A percentile compares a stretch with the other conserved stretches of the same genome.
These are phyloP conservation scores for Colletotrichum endophyticum DNA, from an alignment of 2,329 filamentous ascomycete genomes.

Conservation along the genomic window DNA sequence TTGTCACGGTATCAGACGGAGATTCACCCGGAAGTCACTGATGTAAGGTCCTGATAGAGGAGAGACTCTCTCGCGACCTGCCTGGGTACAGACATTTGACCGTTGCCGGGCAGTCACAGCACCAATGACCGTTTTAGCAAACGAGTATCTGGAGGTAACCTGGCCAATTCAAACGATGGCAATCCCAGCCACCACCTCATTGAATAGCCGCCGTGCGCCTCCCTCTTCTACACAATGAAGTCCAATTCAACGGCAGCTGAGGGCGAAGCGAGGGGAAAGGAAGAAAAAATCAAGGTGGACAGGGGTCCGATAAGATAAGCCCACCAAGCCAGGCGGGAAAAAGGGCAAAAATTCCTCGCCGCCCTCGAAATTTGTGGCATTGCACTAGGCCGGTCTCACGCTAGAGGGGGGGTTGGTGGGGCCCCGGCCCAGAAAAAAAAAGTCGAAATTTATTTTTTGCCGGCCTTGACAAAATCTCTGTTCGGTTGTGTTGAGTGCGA, in stretches of 20 bases:
- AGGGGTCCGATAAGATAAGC: slow-evolving; percentile 19
- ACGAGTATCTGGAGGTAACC: neutral
- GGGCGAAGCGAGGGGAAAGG: neutral
- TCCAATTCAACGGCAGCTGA: neutral
- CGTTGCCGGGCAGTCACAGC: neutral
- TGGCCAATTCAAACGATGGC: neutral
- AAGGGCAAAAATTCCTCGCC: slow-evolving; percentile 15
- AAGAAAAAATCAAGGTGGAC: neutral
- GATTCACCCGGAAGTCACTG: neutral
- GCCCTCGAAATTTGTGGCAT: slow-evolving; percentile 17
- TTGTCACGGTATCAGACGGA: neutral
- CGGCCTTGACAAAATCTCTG: slow-evolving; percentile 19
- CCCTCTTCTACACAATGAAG: neutral
- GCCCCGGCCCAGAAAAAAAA: slow-evolving; percentile 20
- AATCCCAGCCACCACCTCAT: neutral
- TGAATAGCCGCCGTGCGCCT: neutral
- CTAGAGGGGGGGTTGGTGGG: slow-evolving; percentile 18
- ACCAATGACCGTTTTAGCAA: neutral
- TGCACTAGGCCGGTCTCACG: slow-evolving; percentile 4
- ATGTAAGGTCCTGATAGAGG: neutral
- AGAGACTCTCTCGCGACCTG: neutral
- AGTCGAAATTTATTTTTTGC: slow-evolving; percentile 24
- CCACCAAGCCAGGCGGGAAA: slow-evolving; percentile 2
- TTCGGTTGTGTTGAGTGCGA: slow-evolving; percentile 11
- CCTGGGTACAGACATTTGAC: neutral